phyloP scores from a whole-genome alignment of 768 basidiomycete genomes.

The Lentinula sp. region DNA sequence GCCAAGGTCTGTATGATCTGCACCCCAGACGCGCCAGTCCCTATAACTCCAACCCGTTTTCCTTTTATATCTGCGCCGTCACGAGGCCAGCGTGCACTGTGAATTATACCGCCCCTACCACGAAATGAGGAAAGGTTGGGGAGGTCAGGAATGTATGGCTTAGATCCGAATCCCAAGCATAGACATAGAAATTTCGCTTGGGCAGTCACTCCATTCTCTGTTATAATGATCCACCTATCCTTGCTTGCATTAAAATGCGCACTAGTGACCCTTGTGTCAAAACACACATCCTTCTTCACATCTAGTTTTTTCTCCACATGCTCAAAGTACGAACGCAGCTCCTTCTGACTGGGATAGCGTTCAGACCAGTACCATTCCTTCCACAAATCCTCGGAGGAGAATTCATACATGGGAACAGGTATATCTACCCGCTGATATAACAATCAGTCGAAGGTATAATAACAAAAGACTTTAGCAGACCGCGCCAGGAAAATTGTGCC shows the following conservation, averaged over 20 bases:
- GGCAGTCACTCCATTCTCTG: slow-evolving; percentile 13
- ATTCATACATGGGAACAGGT: slow-evolving; percentile 18
- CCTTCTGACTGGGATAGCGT: slow-evolving; percentile 4
- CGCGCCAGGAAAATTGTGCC: slow-evolving; percentile 5
- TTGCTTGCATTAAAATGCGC: slow-evolving; percentile 16
- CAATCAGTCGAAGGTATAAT: background rate
- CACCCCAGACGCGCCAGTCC: slow-evolving; percentile 14
- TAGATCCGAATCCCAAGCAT: slow-evolving; percentile 20
- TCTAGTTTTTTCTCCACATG: slow-evolving; percentile 20
- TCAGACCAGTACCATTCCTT: slow-evolving; percentile 16
- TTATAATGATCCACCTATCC: slow-evolving; percentile 18
- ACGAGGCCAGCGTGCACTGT: slow-evolving; percentile 19
- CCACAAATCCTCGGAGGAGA: slow-evolving; percentile 19
- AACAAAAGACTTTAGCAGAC: background rate
- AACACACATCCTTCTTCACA: slow-evolving; percentile 17
- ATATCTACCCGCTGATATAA: slow-evolving; percentile 14
- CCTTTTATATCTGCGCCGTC: slow-evolving; percentile 14
- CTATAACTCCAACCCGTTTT: slow-evolving; percentile 21
- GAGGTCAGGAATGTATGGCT: slow-evolving; percentile 17
- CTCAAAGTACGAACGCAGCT: slow-evolving; percentile 17
- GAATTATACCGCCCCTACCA: slow-evolving; percentile 14
- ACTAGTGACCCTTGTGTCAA: slow-evolving; percentile 15
- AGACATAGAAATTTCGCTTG: slow-evolving; percentile 15
- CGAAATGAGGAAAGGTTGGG: slow-evolving; percentile 17
- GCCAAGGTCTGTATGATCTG: slow-evolving; percentile 15